Evolutionary conservation across 164 flowering plant species (phyloP), one percentile per base, ranked within the genome.

Genomic region (Dillenia turbinata): DNA sequence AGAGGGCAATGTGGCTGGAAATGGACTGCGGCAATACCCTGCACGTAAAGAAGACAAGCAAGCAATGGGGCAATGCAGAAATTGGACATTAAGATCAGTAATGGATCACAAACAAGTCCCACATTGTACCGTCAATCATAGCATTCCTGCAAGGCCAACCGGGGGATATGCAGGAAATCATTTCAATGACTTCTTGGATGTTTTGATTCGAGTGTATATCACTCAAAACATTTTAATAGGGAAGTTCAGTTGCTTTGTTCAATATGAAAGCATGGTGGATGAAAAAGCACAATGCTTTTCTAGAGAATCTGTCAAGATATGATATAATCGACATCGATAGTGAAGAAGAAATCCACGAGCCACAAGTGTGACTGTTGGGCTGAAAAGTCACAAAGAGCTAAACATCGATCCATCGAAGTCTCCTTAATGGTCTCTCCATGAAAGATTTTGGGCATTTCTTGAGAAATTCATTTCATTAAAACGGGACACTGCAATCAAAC

Each of bases 1-100:
- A 22, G 44, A 1, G 15, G 48, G 26, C 26, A 12, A 8, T 9
- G 9, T 12, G 8, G 52, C 9, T 5, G 61, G 46, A 50, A 74
- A 69, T 33, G 54, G 17, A 13, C 66, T 81, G 85, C n/a, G 87
- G 63, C 8, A 11, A 72, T 87, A 58, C 93, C 93, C 16, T 56
- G 80, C 88, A n/a, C 68, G 90, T 44, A 83, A 82, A 72, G 64
- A 48, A 1, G 79, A 82, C 46, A 9, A 0, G 10, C 9, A 45
- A 0, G 86, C 85, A 1, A 75, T 83, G 82, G 12, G 12, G 0
- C 0, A 7, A 0, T 77, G 79, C 1, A 72, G 49, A 40, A 57
- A 71, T 17, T 68, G 82, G 70, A 62, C 76, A 0, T 57, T 82
- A 5, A 77, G 65, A 59, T 14, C 62, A 19, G 60, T 54, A 9